Evolutionary conservation across 495 filamentous ascomycete genomes (phyloP), one percentile per base, ranked within the genome.

Genomic region (Aspergillus conjunctus): DNA sequence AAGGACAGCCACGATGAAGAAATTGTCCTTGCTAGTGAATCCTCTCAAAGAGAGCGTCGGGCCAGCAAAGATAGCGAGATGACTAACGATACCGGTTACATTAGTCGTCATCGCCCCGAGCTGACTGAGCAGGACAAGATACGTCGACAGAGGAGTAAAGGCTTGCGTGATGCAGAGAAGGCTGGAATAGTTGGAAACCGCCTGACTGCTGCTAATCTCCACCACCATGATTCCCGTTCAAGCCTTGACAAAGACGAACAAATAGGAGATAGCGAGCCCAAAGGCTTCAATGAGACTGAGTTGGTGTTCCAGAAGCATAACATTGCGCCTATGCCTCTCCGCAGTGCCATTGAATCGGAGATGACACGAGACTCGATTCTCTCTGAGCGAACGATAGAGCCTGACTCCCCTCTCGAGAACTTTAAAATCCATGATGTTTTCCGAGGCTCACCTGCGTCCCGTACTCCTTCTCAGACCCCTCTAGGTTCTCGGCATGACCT

Each of bases 341-440:
- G 85, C 69, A 95, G 92, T 71, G 90, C 91, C 45, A 83, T 95
- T 30, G 83, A 89, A 32, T 95, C 92, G 0, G 92, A 96, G 26
- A 48, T 60, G 51, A 98, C 94, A 3, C 83, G 94, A 68, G 87
- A 89, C 37, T 98, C 95, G 0, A 90, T 98, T 58, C 78, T 96
- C 11, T 93, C 94, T 6, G 88, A 91, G 39, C 85, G 88, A 22
- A 92, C 90, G 0, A 90, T 88, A 62, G 73, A 88, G 62, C 84
- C 90, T 54, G 63, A 63, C 61, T 37, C 62, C 68, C 21, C 69
- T 67, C 45, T 61, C 64, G 54, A 73, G 17, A 74, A 82, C 58
- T 62, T 64, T 18, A 75, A 70, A 3, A 71, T 83, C 41, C 81
- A 77, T 20, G 85, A 90, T 48, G 71, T 88, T 4, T 68, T 83